Conservation (phyloP, 345 rosid species). For the Iberis pinnata region DNA sequence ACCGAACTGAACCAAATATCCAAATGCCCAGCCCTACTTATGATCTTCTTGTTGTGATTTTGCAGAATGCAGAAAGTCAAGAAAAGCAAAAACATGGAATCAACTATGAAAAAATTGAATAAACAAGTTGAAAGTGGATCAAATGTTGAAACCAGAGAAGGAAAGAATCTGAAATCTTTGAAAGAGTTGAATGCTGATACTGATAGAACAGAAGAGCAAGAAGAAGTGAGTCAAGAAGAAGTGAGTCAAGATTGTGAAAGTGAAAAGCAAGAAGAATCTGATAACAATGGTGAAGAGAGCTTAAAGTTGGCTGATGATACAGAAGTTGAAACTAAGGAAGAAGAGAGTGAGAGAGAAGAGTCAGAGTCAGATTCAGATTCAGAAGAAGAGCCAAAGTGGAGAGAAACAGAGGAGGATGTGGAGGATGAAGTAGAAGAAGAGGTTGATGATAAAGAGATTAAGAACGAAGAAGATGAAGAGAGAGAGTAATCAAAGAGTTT, state of each 20-base stretch:
- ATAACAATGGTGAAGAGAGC: slow-evolving; percentile 11
- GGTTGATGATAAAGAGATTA: slow-evolving; percentile 15
- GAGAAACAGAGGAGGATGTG: slow-evolving; percentile 28
- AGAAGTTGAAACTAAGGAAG: slow-evolving; percentile 25
- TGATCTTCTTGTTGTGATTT: slow-evolving; percentile 1
- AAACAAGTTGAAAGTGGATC: slow-evolving; percentile 1
- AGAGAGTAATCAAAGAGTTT: not conserved
- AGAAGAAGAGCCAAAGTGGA: slow-evolving; percentile 31
- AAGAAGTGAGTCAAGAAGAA: slow-evolving; percentile 20
- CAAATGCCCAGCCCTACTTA: not conserved
- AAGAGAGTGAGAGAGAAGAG: slow-evolving; percentile 18
- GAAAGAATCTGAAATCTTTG: slow-evolving; percentile 24
- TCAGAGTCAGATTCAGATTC: slow-evolving; percentile 17
- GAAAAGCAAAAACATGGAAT: slow-evolving; percentile 6
- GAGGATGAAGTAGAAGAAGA: slow-evolving; percentile 23
- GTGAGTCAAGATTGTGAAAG: slow-evolving; percentile 13
- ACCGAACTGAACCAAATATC: no score
- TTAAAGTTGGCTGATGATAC: not conserved
- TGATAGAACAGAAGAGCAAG: slow-evolving; percentile 26
- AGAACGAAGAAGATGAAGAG: slow-evolving; percentile 17
- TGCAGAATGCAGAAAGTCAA: slow-evolving; percentile 34
- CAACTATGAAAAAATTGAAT: not conserved
- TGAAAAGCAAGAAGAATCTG: slow-evolving; percentile 19
- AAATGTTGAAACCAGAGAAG: slow-evolving; percentile 14
- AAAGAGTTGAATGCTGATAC: slow-evolving; percentile 25